phyloP scores from a whole-genome alignment of 805 yeast genomes.

The Cephaloascus fragrans region DNA sequence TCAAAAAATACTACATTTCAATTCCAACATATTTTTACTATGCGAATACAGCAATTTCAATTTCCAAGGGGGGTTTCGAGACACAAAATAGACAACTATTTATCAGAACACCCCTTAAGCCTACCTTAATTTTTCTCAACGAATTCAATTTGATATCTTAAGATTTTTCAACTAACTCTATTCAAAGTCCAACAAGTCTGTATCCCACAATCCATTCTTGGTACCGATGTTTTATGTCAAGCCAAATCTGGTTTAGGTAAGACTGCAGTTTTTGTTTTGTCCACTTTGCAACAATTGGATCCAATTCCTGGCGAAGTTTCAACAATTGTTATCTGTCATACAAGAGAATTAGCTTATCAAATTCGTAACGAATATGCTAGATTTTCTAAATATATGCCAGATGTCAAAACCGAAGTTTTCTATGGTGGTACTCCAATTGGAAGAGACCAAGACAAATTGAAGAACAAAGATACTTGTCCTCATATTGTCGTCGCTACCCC shows the following conservation, averaged over 20 bases:
- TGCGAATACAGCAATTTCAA: too few species aligned
- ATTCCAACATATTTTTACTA: too few species aligned
- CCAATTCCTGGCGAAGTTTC: constrained; percentile 96
- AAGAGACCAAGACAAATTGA: constrained; percentile 79
- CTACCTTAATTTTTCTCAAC: neutral
- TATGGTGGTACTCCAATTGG: constrained; percentile 90
- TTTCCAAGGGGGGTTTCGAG: too few species aligned
- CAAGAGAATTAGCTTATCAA: constrained; percentile 98
- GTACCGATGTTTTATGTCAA: constrained; percentile 96
- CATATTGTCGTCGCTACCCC: constrained; percentile 98
- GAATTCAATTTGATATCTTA: neutral
- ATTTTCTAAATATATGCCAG: constrained; percentile 97
- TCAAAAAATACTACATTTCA: too few species aligned
- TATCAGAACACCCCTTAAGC: neutral
- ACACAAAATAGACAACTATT: too few species aligned
- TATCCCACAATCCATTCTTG: constrained; percentile 95
- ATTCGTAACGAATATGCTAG: constrained; percentile 95
- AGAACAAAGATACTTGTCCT: constrained; percentile 90
- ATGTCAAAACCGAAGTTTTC: constrained; percentile 91
- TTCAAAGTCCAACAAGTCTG: constrained; percentile 87
- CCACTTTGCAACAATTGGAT: constrained; percentile 93
- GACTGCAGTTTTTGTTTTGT: constrained; percentile 93
- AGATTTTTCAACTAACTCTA: constrained; percentile 12
- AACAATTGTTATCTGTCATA: constrained; percentile 92
- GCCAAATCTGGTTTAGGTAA: constrained; percentile 99